A percentile compares a stretch with the other conserved stretches of the same genome.
These are phyloP conservation scores for Pyrenochaeta sp. DNA, from an alignment of 2,329 filamentous ascomycete species.

Conservation along the genomic window DNA sequence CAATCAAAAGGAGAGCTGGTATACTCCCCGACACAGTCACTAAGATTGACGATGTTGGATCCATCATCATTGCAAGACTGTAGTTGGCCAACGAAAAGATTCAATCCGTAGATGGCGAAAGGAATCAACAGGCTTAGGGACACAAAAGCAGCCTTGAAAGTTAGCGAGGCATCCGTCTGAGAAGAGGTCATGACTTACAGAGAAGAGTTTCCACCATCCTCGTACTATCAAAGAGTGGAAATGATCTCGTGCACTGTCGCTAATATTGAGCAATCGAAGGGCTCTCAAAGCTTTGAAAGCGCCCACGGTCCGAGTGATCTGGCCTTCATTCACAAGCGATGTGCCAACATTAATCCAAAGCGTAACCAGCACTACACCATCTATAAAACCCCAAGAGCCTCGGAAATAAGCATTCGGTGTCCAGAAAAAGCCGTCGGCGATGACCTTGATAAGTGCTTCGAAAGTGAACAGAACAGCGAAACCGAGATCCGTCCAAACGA, in stretches of 20 bases:
- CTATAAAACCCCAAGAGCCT: constrained; percentile 96
- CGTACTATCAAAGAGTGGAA: constrained; percentile 97
- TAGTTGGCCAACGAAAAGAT: constrained; percentile 87
- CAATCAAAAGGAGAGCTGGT: constrained; percentile 79
- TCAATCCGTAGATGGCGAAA: constrained; percentile 95
- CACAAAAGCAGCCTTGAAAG: constrained; percentile 78
- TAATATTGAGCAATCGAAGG: constrained; percentile 89
- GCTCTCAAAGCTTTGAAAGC: constrained; percentile 97
- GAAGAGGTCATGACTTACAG: constrained; percentile 59
- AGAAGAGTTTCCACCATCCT: constrained; percentile 92
- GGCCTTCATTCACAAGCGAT: constrained; percentile 79
- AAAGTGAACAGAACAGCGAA: constrained; percentile 87
- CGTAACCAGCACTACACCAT: constrained; percentile 87
- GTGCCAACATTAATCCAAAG: constrained; percentile 95
- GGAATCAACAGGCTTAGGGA: constrained; percentile 93
- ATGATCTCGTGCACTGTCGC: constrained; percentile 91
- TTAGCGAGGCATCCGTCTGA: constrained; percentile 9
- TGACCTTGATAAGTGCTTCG: constrained; percentile 88
- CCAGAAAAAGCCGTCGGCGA: constrained; percentile 95
- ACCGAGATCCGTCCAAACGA: constrained; percentile 89
- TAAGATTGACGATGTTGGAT: constrained; percentile 65
- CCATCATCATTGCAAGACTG: constrained; percentile 77
- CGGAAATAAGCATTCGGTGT: constrained; percentile 97
- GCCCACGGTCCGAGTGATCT: constrained; percentile 87
- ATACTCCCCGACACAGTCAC: constrained; percentile 86